Percentiles rank a stretch among this genome's conserved stretches.
These are phyloP conservation scores for Pythium sp. DNA, from an alignment of 352 stramenopile genomes.

Conservation along the genomic window DNA sequence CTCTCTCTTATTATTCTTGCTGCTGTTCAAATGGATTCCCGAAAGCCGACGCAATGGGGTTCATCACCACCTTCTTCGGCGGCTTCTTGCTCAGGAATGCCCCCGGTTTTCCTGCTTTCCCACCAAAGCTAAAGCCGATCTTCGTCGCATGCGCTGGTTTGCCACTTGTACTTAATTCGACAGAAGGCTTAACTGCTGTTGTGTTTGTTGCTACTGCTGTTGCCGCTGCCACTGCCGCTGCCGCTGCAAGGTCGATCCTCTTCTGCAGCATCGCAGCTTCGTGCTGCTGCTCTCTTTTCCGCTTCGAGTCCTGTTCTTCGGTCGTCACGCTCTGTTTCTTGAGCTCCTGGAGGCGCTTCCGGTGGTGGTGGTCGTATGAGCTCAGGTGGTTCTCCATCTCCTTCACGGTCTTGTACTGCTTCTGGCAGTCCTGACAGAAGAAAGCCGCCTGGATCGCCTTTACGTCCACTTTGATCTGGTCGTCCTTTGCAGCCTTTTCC, in stretches of 20 bases:
- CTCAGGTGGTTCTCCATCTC: constrained; percentile 76
- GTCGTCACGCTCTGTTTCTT: constrained; percentile 22
- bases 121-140: constrained; percentile 35
- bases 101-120: constrained; percentile 18
- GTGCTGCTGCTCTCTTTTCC: constrained; percentile 34
- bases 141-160: background rate
- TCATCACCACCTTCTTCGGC: background rate
- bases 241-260: constrained; percentile 27
- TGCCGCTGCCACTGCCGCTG: constrained; percentile 10
- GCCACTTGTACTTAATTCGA: background rate
- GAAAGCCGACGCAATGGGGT: constrained; percentile 12
- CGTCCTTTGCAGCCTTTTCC: constrained; percentile 23
- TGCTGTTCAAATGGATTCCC: background rate
- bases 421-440: constrained; percentile 54
- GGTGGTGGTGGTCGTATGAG: constrained; percentile 75
- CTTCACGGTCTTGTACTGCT: constrained; percentile 67
- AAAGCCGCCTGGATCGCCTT: constrained; percentile 50
- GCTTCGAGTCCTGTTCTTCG: constrained; percentile 26
- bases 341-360: constrained; percentile 44
- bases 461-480: constrained; percentile 31
- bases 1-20: background rate
- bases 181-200: background rate
- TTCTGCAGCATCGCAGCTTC: constrained; percentile 35
- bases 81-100: constrained; percentile 8
- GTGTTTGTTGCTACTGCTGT: background rate